Percentiles rank a stretch among this genome's conserved stretches.
Conservation (phyloP, 108 stramenopile genomes). For the Cylindrotheca closterium region DNA sequence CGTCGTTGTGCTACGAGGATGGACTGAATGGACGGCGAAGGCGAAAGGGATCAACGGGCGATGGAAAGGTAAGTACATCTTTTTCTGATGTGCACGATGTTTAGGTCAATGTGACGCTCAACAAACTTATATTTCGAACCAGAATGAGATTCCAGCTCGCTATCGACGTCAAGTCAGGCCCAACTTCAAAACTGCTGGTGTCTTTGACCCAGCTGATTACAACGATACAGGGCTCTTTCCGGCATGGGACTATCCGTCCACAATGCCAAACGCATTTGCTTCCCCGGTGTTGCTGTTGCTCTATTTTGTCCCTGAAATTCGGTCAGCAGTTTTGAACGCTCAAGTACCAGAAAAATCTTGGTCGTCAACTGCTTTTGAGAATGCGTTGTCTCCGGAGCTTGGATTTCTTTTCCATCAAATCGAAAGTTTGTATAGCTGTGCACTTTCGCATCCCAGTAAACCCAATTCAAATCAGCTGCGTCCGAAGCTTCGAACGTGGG, state of each 20-base stretch:
- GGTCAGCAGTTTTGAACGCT: constrained; percentile 41
- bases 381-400: constrained; percentile 59
- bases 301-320: constrained; percentile 72
- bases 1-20: constrained; percentile 56
- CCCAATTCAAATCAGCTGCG: constrained; percentile 1
- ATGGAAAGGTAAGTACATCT: constrained; percentile 20
- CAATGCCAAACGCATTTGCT: constrained; percentile 65
- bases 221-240: constrained; percentile 69
- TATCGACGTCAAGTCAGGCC: constrained; percentile 62
- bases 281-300: constrained; percentile 60
- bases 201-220: constrained; percentile 67
- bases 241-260: constrained; percentile 80
- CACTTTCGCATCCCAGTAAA: constrained; percentile 44
- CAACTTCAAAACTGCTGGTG: constrained; percentile 36
- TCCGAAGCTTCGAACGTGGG: constrained; percentile 57
- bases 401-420: constrained; percentile 82
- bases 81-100: constrained; percentile 4
- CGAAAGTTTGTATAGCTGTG: constrained; percentile 60
- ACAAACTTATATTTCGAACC: too few species aligned
- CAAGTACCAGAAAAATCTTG: constrained; percentile 30
- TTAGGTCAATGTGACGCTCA: too few species aligned
- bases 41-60: constrained; percentile 7
- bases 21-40: constrained; percentile 35
- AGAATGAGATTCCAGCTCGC: constrained; percentile 48
- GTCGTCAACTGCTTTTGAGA: constrained; percentile 26